Percentiles rank a stretch among this genome's conserved stretches.
These are phyloP conservation scores for Niveomyces coronatus DNA, from an alignment of 2,329 filamentous ascomycete genomes.

Conservation along the genomic window DNA sequence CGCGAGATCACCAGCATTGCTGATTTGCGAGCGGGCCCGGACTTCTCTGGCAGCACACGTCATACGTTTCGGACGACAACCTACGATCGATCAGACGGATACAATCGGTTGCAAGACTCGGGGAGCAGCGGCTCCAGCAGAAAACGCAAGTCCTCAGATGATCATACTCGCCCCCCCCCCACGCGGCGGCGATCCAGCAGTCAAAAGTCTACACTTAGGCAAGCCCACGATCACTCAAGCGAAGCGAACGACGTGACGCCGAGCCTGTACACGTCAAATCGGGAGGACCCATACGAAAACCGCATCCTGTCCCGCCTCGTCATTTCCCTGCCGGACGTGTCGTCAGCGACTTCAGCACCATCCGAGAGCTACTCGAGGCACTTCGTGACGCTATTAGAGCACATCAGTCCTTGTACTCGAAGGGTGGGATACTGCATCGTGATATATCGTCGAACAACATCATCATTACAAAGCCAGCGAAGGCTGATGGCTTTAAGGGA, in stretches of 20 bases:
- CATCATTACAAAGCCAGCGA: constrained; percentile 20
- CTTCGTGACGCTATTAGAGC: constrained; percentile 25
- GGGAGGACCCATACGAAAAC: constrained; percentile 11
- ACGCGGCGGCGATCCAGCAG: constrained; percentile 10
- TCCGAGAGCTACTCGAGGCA: constrained; percentile 23
- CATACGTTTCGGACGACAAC: constrained; percentile 5
- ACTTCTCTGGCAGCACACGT: constrained; percentile 2
- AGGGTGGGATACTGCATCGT: constrained; percentile 24
- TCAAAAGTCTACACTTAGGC: constrained; percentile 9
- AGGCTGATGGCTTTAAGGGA: constrained; percentile 16
- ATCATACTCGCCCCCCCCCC: constrained; percentile 3
- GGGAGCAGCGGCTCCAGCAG: constrained; percentile 4
- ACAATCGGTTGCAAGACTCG: constrained; percentile 2
- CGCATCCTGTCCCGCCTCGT: constrained; percentile 9
- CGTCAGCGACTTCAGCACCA: constrained; percentile 16
- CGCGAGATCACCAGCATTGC: constrained; percentile 5
- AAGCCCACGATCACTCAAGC: constrained; percentile 3
- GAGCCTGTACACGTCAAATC: constrained; percentile 9
- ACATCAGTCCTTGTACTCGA: constrained; percentile 23
- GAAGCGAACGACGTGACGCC: constrained; percentile 2
- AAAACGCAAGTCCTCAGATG: constrained; percentile 9
- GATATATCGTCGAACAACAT: constrained; percentile 29
- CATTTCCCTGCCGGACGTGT: constrained; percentile 11
- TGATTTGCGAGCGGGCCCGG: constrained; percentile 1
- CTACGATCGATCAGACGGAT: not conserved